Percentiles rank a stretch among this genome's conserved stretches.
phyloP scores from a whole-genome alignment of 345 rosid genomes.

The Erodium maritimum region DNA sequence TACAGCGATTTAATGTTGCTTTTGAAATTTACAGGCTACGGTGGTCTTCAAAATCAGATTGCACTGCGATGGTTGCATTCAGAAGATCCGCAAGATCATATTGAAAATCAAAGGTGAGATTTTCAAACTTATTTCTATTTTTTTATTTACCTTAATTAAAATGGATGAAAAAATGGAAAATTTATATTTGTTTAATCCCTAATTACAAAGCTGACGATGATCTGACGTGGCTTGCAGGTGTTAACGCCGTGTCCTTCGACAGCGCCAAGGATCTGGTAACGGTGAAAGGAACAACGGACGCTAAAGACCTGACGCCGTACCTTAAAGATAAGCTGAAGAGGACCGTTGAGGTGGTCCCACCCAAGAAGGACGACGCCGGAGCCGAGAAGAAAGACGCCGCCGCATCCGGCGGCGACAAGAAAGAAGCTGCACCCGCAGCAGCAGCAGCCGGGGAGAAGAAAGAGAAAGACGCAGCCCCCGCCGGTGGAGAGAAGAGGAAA shows the following conservation, averaged over 20 bases:
- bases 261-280: constrained; percentile 22
- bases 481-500: constrained; percentile 8
- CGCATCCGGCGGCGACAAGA: no score
- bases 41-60: constrained; percentile 28
- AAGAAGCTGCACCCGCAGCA: background rate
- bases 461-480: background rate
- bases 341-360: constrained; percentile 20
- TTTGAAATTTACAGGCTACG: constrained; percentile 18
- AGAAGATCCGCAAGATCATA: constrained; percentile 22
- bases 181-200: no score
- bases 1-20: no score
- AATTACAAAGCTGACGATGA: background rate
- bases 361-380: constrained; percentile 18
- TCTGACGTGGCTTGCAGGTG: constrained; percentile 17
- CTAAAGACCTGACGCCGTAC: constrained; percentile 17
- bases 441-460: constrained; percentile 6
- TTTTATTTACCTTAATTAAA: background rate
- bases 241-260: constrained; percentile 17
- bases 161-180: no score
- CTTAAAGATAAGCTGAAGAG: constrained; percentile 21
- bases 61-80: constrained; percentile 35
- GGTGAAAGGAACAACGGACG: constrained; percentile 32
- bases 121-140: no score
- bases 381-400: constrained; percentile 10
- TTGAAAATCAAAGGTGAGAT: constrained; percentile 23